Conservation (phyloP, 1,139 yeast genomes). For the Casaregolazyma suthepensis region DNA sequence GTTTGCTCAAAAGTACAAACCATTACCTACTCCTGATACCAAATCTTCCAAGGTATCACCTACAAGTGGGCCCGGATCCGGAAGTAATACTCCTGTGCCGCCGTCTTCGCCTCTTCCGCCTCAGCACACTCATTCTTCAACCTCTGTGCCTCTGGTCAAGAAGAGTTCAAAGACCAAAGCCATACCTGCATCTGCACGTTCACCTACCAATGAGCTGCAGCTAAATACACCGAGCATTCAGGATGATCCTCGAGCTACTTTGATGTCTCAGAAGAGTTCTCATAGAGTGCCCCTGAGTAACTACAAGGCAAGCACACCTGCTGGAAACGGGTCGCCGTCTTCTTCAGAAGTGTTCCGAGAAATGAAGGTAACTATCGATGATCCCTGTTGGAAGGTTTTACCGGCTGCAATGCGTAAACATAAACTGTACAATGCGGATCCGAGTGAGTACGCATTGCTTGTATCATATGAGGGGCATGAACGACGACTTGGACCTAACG, state of each 20-base stretch:
- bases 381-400: conserved; percentile 81
- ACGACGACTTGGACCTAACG: conserved; percentile 73
- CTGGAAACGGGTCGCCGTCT: conserved; percentile 7
- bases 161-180: conserved; percentile 3
- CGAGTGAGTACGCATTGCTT: conserved; percentile 84
- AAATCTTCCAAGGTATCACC: conserved; percentile 9
- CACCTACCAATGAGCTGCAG: conserved; percentile 2
- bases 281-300: background rate
- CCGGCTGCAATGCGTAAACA: conserved; percentile 89
- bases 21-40: conserved; percentile 39
- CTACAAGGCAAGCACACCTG: background rate
- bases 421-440: conserved; percentile 63
- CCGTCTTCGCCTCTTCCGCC: conserved; percentile 8
- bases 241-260: background rate
- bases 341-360: conserved; percentile 71
- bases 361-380: conserved; percentile 82
- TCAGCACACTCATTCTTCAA: conserved; percentile 1
- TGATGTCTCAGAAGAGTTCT: background rate
- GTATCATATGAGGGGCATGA: conserved; percentile 91
- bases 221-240: background rate
- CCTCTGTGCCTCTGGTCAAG: background rate
- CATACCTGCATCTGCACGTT: background rate
- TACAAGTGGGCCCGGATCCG: conserved; percentile 5
- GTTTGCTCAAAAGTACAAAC: conserved; percentile 37
- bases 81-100: conserved; percentile 5